These are phyloP conservation scores for Aspergillus coremiiformis DNA, from an alignment of 495 filamentous ascomycete genomes.

Conservation along the genomic window DNA sequence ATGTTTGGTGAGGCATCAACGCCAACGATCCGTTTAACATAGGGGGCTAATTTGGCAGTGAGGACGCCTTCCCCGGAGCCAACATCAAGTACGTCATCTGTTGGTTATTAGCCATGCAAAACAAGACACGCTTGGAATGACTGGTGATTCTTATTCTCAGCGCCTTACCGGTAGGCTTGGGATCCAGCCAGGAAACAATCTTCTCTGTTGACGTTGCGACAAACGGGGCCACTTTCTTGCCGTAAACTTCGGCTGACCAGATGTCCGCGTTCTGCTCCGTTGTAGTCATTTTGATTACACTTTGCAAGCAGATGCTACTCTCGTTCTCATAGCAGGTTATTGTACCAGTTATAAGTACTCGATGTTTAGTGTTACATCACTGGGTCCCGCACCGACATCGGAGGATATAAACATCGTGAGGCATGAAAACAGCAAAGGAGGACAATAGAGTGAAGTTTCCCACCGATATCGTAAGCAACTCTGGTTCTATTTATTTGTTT, in stretches of 20 bases:
- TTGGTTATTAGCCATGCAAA: not conserved
- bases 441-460: not conserved
- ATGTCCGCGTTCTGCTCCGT: not conserved
- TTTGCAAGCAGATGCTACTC: not conserved
- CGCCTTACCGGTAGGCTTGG: not conserved
- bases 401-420: too few relatives aligned
- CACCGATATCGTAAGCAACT: not conserved
- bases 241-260: constrained; percentile 3
- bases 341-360: too few relatives aligned
- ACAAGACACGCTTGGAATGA: not conserved
- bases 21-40: constrained; percentile 47
- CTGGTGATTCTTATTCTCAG: not conserved
- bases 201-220: constrained; percentile 1
- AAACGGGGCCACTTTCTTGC: constrained; percentile 3
- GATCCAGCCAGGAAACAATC: constrained; percentile 1
- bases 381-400: too few relatives aligned
- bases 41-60: constrained; percentile 47
- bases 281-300: not conserved
- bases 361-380: too few relatives aligned
- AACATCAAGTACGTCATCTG: constrained; percentile 61
- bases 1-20: constrained; percentile 60
- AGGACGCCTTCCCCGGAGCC: constrained; percentile 71
- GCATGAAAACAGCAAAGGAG: too few relatives aligned
- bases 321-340: not conserved
- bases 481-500: too few relatives aligned